These are phyloP conservation scores for Coemansia sp. DNA, from an alignment of 192 early-diverging fungal species.

Conservation along the genomic window DNA sequence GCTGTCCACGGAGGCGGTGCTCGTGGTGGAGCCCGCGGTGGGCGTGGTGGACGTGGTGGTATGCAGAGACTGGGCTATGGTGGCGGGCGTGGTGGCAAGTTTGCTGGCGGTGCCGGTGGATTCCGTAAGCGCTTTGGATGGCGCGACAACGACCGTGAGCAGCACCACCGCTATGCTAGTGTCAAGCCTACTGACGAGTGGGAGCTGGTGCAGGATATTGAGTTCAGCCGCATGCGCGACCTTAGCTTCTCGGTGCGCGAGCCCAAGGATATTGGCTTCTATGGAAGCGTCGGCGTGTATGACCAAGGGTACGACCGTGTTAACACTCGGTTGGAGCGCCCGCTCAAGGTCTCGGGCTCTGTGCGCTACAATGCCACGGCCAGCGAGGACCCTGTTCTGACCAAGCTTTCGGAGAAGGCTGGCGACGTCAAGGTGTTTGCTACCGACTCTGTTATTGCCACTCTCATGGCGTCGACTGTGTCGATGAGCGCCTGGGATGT, in stretches of 20 bases:
- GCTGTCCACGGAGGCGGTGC: slow-evolving; percentile 32
- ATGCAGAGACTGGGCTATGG: slow-evolving; percentile 51
- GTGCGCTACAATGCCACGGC: slow-evolving; percentile 79
- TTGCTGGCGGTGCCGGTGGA: slow-evolving; percentile 48
- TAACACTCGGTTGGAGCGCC: slow-evolving; percentile 75
- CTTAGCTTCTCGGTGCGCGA: slow-evolving; percentile 78
- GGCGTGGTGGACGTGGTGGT: slow-evolving; percentile 35
- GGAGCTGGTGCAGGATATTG: slow-evolving; percentile 93
- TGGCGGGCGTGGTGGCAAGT: slow-evolving; percentile 50
- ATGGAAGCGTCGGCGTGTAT: slow-evolving; percentile 76
- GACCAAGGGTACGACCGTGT: slow-evolving; percentile 88
- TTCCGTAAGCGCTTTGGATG: slow-evolving; percentile 47
- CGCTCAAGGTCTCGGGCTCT: slow-evolving; percentile 67
- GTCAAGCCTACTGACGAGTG: slow-evolving; percentile 88
- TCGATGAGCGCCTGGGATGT: slow-evolving; percentile 97
- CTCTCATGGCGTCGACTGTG: slow-evolving; percentile 90
- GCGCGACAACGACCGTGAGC: slow-evolving; percentile 60
- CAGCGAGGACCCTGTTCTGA: slow-evolving; percentile 85
- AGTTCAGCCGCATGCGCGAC: slow-evolving; percentile 85
- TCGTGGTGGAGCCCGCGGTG: slow-evolving; percentile 38
- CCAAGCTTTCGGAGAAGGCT: slow-evolving; percentile 45
- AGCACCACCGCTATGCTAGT: slow-evolving; percentile 81
- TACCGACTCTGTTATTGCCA: slow-evolving; percentile 86
- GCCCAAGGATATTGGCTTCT: slow-evolving; percentile 80
- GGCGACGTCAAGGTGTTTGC: slow-evolving; percentile 75